Base-by-base conservation (phyloP, 257 asterid genomes). In the Rauvolfia tetraphylla region DNA sequence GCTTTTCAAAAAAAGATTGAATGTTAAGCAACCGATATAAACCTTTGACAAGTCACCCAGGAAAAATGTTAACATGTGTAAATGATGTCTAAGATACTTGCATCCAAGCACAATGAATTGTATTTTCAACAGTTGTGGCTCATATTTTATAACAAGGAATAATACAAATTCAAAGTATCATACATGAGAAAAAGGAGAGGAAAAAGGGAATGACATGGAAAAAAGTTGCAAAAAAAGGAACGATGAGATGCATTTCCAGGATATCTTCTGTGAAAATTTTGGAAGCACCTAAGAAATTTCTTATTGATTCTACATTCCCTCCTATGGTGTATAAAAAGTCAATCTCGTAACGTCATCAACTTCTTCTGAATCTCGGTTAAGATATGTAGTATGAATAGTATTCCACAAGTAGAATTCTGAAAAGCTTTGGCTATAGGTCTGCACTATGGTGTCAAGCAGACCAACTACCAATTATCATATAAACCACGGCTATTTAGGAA, bases 1-100 rank as follows among this genome's bases (percentile, higher is more conserved):
- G 99, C 98, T 93, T 87, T 79, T 77, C 5, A 72, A 80, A 83
- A 58, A 41, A 74, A 72, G 79, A 49, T 44, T 38, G 65, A 68
- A 56, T 67, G 76, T 79, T 41, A 79, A 66, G 59, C 25, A 79
- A 66, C 33, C 51, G 5, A 3, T 27, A 31, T 49, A 44, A 65
- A 34, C 56, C 17, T 31, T 57, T 41, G 31, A 69, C 48, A 2
- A 38, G 8, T 5, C 29, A 56, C 22, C 13, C 23, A 17, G 51
- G 22, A 3, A 17, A 61, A 42, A 42, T 42, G 63, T 53, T 63
- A 62, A 58, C 2, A 8, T 9, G 6, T 1, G 25, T 41, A 57
- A 12, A 25, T 3, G 48, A 73, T 23, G 25, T 73, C 68, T 70
- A 56, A 57, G 22, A 74, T 36, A 27, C 48, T 46, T 7, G 54